These are phyloP conservation scores for Coprinellus micaceus DNA, from an alignment of 768 basidiomycete species.

Conservation along the genomic window DNA sequence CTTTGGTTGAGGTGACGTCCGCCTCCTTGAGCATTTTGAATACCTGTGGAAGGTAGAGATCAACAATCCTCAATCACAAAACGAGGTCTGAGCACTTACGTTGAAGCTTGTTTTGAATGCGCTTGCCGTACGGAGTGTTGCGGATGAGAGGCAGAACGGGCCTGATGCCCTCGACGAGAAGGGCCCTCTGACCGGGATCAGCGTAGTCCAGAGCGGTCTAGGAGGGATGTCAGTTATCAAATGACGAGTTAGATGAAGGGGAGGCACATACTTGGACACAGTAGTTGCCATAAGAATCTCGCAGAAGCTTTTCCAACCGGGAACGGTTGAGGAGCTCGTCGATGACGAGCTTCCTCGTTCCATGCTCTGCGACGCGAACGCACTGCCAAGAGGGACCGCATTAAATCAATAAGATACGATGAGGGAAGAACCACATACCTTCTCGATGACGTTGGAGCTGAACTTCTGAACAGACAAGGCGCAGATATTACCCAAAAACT, in stretches of 20 bases:
- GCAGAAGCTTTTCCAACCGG: slow-evolving; percentile 89
- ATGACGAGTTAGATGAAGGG: neutral
- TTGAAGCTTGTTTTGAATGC: slow-evolving; percentile 97
- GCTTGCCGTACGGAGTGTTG: slow-evolving; percentile 98
- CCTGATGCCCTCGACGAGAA: slow-evolving; percentile 95
- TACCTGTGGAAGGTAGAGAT: slow-evolving; percentile 57
- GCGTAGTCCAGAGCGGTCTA: slow-evolving; percentile 97
- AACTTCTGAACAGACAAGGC: slow-evolving; percentile 98
- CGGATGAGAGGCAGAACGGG: slow-evolving; percentile 98
- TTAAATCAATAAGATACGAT: slow-evolving; percentile 3
- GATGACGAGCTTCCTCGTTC: slow-evolving; percentile 89
- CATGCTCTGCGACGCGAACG: slow-evolving; percentile 94
- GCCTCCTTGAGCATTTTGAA: slow-evolving; percentile 40
- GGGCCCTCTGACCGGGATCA: slow-evolving; percentile 85
- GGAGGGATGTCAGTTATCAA: neutral
- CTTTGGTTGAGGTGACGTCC: slow-evolving; percentile 56
- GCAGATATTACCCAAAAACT: slow-evolving; percentile 96
- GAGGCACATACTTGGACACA: slow-evolving; percentile 70
- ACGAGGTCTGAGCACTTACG: slow-evolving; percentile 80
- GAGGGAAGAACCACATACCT: slow-evolving; percentile 42
- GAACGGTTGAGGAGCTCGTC: slow-evolving; percentile 93
- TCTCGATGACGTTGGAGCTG: slow-evolving; percentile 98
- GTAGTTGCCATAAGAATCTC: slow-evolving; percentile 96
- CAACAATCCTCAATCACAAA: slow-evolving; percentile 46
- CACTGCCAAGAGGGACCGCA: slow-evolving; percentile 36